Conservation (phyloP, 352 stramenopile genomes). For the Globisporangium irregulare region DNA sequence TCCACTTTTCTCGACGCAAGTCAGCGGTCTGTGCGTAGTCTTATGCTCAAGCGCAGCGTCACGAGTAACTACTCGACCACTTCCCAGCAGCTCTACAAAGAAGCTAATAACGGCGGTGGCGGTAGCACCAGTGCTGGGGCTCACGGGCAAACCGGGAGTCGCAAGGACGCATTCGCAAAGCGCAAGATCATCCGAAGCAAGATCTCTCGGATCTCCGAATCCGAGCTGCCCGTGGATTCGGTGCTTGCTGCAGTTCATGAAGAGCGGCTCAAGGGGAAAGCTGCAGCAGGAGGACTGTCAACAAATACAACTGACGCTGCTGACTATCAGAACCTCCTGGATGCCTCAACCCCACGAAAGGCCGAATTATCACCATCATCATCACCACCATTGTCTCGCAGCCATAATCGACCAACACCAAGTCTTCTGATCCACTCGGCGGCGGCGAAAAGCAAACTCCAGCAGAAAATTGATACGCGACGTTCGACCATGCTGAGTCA, state of each 20-base stretch:
- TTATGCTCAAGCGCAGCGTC: constrained; percentile 53
- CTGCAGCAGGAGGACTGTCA: not conserved
- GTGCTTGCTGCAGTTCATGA: constrained; percentile 47
- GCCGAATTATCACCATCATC: not conserved
- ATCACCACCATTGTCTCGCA: constrained; percentile 12
- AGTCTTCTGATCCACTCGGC: constrained; percentile 14
- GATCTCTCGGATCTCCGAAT: constrained; percentile 14
- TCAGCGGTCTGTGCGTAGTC: constrained; percentile 51
- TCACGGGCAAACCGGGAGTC: not conserved
- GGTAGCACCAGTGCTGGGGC: not conserved
- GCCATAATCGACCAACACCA: not conserved
- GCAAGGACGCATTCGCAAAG: constrained; percentile 10
- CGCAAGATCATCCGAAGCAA: constrained; percentile 16
- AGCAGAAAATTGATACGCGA: constrained; percentile 17
- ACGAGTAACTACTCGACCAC: constrained; percentile 71
- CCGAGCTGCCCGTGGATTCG: constrained; percentile 41
- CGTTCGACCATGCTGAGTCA: not conserved
- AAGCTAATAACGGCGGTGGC: not conserved
- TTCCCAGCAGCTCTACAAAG: constrained; percentile 48
- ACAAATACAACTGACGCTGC: not conserved
- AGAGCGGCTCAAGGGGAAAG: constrained; percentile 16
- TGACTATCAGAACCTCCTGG: not conserved
- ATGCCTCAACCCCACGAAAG: not conserved
- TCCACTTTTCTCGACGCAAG: constrained; percentile 43
- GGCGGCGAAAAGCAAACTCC: constrained; percentile 13